Evolutionary conservation across 768 basidiomycete genomes (phyloP), one percentile per base, ranked within the genome.

Genomic region (Panus rudis): DNA sequence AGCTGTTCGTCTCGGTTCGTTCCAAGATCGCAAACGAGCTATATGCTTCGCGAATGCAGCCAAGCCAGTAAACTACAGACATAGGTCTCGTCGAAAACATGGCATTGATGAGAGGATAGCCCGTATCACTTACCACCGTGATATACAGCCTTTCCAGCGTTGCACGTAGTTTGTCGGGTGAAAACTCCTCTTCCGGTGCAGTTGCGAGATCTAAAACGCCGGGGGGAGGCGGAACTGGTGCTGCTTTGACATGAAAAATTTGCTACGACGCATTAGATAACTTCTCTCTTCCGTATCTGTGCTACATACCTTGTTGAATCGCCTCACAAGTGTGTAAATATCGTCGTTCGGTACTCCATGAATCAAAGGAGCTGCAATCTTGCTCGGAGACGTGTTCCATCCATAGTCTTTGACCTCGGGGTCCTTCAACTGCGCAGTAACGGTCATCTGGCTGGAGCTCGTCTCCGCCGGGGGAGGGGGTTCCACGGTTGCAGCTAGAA

Each of bases 141-240:
- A 66, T 54, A 46, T 72, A 72, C 17, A 69, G 46, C 3, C 70
- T 48, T 51, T 71, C 70, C 4, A 71, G 46, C 34, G 59, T 64
- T 17, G 63, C 63, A 16, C 69, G 54, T 6, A 71, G 56, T 51
- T 68, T 71, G 49, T 70, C 70, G 0, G 69, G 63, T 1, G 64
- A 60, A 51, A 70, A 70, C 45, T 68, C 67, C 47, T 68, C 69
- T 19, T 66, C 53, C 7, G 55, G 56, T 2, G 63, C 51, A 7
- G 63, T 55, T 42, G 67, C 64, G 6, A 71, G 59, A 44, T 72
- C 70, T 16, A 71, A 63, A 8, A 57, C 52, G 7, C 59, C 59
- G n/a, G n/a, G n/a, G 10, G 57, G 53, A 7, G 59, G 59, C 4
- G 48, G 47, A 19, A 55, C 43, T 8, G 59, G 53, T 21, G 60